Evolutionary conservation across 1,139 yeast species (phyloP), one percentile per base, ranked within the genome.

Genomic region (Debaryomyces subglobosus): DNA sequence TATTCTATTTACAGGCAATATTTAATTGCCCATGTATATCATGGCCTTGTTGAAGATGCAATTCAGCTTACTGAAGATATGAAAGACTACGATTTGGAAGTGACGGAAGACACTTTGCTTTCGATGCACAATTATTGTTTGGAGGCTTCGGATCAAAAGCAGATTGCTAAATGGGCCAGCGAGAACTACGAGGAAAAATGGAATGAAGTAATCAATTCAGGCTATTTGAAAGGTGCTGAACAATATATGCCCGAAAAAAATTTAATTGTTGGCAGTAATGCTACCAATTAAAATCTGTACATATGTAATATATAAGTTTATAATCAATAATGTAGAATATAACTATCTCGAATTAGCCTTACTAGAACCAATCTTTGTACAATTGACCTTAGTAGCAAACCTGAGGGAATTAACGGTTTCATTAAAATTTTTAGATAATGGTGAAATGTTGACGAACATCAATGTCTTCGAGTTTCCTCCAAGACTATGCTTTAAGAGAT

Each of bases 371-470:
- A 45, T 36, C 48, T 76, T 78, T 0, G 89, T 84, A 39, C 71
- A 70, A 57, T 85, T 85, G 2, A 87, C 94, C 54, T 90, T 89
- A 5, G 91, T 81, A 0, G 98, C 99, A 74, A 94, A 94, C 47
- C 98, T 73, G 49, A 94, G 72, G 0, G 97, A 89, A 60, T 89
- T 89, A 23, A 92, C 60, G 0, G 96, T 86, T 62, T 94, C 99
- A 55, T 77, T 81, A 45, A 84, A 76, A 63, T 89, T 89, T 24
- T 69, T 69, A 20, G 64, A 66, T 44, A 79, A 68, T 4, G 97
- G 92, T 2, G 97, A 88, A 5, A 92, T 78, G 59, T 91, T 92
- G 12, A 91, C 97, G 74, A 94, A 87, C 97, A 94, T 91, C 50
- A 94, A 72, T 0, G 97, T 91, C 64, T 92, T 94, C 1, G 97